Evolutionary conservation across 2,329 filamentous ascomycete genomes (phyloP).

Genomic region (Aspergillus quadrilineatus): DNA sequence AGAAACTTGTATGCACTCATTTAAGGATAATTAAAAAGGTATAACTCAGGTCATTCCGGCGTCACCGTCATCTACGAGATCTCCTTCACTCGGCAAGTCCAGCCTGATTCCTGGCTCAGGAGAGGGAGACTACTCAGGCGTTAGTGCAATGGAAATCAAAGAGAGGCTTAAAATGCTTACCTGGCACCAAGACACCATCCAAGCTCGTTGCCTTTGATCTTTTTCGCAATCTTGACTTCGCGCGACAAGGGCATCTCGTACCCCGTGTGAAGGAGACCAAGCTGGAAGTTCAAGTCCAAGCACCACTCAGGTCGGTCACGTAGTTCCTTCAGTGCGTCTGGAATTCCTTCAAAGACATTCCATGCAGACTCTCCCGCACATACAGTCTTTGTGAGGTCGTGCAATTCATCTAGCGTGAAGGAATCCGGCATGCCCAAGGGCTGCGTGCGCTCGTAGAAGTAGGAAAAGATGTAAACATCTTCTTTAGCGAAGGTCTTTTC

Average conservation of each 20-base stretch:
- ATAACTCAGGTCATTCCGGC: slow-evolving; percentile 16
- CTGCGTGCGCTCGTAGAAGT: slow-evolving; percentile 94
- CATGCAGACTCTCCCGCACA: slow-evolving; percentile 76
- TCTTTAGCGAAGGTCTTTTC: slow-evolving; percentile 88
- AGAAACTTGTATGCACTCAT: slow-evolving; percentile 29
- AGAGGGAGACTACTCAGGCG: slow-evolving; percentile 69
- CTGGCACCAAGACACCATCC: slow-evolving; percentile 98
- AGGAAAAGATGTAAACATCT: slow-evolving; percentile 94
- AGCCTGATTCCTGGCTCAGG: slow-evolving; percentile 76
- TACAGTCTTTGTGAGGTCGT: slow-evolving; percentile 79
- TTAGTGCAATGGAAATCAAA: slow-evolving; percentile 22
- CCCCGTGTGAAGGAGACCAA: slow-evolving; percentile 85
- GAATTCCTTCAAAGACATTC: slow-evolving; percentile 75
- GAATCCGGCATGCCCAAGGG: slow-evolving; percentile 97
- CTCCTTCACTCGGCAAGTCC: slow-evolving; percentile 83
- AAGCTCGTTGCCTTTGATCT: slow-evolving; percentile 94
- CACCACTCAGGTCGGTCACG: slow-evolving; percentile 83
- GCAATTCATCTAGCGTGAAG: slow-evolving; percentile 87
- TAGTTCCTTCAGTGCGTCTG: slow-evolving; percentile 77
- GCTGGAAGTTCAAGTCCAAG: slow-evolving; percentile 94
- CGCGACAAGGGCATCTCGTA: slow-evolving; percentile 98
- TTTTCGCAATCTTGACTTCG: slow-evolving; percentile 97
- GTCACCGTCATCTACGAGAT: slow-evolving; percentile 47
- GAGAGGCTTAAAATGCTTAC: slow-evolving; percentile 51
- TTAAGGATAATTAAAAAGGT: slow-evolving; percentile 16